These are phyloP conservation scores for Saccharomyces hybrid DNA, from an alignment of 1,139 yeast genomes.

Conservation along the genomic window DNA sequence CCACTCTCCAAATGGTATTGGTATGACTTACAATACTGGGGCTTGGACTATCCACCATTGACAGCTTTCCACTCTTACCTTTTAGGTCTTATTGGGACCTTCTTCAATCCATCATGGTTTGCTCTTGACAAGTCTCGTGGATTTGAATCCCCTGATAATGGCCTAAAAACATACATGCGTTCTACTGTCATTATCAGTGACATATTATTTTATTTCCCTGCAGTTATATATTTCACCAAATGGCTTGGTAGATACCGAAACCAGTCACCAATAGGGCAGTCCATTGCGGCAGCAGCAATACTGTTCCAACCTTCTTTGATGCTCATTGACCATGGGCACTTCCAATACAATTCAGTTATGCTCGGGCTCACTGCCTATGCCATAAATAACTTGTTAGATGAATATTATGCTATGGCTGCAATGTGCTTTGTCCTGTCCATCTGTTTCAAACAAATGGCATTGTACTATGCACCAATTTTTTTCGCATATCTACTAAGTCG, in stretches of 20 bases:
- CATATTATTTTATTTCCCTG: constrained; percentile 67
- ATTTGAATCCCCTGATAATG: constrained; percentile 45
- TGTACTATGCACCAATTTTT: constrained; percentile 85
- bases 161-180: constrained; percentile 76
- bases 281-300: constrained; percentile 64
- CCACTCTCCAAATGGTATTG: constrained; percentile 80
- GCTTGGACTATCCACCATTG: constrained; percentile 93
- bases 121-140: constrained; percentile 68
- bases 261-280: constrained; percentile 64
- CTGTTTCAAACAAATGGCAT: constrained; percentile 90
- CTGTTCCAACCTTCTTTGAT: constrained; percentile 75
- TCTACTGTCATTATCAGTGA: constrained; percentile 72
- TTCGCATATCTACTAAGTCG: constrained; percentile 51
- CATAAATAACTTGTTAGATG: constrained; percentile 56
- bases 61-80: constrained; percentile 90
- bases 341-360: constrained; percentile 93
- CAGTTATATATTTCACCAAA: constrained; percentile 59
- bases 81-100: constrained; percentile 63
- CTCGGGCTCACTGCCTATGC: constrained; percentile 72
- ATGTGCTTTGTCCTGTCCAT: constrained; percentile 70
- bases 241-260: constrained; percentile 51
- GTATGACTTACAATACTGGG: constrained; percentile 90
- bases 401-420: constrained; percentile 62
- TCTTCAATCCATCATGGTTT: constrained; percentile 68
- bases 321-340: constrained; percentile 93